phyloP scores from a whole-genome alignment of 2,329 filamentous ascomycete genomes.

The Xylaria sp. region DNA sequence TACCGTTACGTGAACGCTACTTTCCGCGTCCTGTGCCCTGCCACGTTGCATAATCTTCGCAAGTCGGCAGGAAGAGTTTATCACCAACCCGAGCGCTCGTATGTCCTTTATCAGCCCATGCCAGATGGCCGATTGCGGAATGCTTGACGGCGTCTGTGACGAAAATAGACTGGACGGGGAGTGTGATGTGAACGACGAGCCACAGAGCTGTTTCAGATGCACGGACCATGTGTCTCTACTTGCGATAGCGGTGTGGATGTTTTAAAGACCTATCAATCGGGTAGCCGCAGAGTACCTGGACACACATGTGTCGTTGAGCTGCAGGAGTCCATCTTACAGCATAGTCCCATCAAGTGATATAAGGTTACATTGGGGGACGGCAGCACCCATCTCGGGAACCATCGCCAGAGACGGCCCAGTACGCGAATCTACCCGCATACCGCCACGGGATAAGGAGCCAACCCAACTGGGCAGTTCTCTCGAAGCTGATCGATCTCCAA shows the following conservation, averaged over 20 bases:
- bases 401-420: slow-evolving; percentile 22
- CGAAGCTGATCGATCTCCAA: slow-evolving; percentile 9
- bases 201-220: slow-evolving; percentile 27
- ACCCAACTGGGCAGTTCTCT: slow-evolving; percentile 13
- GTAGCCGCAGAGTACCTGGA: slow-evolving; percentile 23
- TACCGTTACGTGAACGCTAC: neutral
- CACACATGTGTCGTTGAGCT: slow-evolving; percentile 23
- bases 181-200: slow-evolving; percentile 13
- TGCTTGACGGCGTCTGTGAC: slow-evolving; percentile 4
- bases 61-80: slow-evolving; percentile 7
- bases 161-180: slow-evolving; percentile 20
- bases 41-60: slow-evolving; percentile 26
- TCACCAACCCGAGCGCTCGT: slow-evolving; percentile 1
- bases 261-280: slow-evolving; percentile 20
- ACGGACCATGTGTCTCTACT: slow-evolving; percentile 17
- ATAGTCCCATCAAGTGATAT: slow-evolving; percentile 28
- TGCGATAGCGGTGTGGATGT: slow-evolving; percentile 1
- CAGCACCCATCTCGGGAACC: slow-evolving; percentile 26
- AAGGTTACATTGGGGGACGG: slow-evolving; percentile 32
- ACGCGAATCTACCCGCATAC: slow-evolving; percentile 28
- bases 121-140: slow-evolving; percentile 1
- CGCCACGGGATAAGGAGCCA: slow-evolving; percentile 5
- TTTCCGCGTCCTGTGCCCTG: slow-evolving; percentile 1
- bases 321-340: slow-evolving; percentile 27
- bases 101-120: neutral